Percentiles rank a stretch among this genome's conserved stretches.
These are phyloP conservation scores for Trichoderma polysporum DNA, from an alignment of 2,329 filamentous ascomycete genomes.

Conservation along the genomic window DNA sequence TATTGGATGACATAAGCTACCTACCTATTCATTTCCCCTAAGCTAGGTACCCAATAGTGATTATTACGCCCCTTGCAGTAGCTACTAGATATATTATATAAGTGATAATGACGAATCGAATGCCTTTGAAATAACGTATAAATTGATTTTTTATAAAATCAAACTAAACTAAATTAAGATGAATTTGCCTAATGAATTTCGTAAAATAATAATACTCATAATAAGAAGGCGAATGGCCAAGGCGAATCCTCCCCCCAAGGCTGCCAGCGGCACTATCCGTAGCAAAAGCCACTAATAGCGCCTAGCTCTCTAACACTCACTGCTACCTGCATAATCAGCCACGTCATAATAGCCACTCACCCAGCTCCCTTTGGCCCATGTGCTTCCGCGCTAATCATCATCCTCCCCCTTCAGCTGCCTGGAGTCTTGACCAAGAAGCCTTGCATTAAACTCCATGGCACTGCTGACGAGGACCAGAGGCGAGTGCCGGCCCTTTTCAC, in stretches of 20 bases:
- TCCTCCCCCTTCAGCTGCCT: slow-evolving; percentile 7
- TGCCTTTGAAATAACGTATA: no score
- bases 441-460: slow-evolving; percentile 6
- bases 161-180: no score
- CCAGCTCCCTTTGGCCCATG: slow-evolving; percentile 10
- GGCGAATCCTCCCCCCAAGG: no score
- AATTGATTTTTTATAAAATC: no score
- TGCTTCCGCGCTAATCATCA: slow-evolving; percentile 8
- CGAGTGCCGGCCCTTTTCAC: background rate
- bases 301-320: background rate
- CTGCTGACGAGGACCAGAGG: background rate
- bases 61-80: no score
- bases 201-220: no score
- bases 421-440: background rate
- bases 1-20: background rate
- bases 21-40: background rate
- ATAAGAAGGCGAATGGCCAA: no score
- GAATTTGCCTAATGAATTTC: no score
- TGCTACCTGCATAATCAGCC: slow-evolving; percentile 8
- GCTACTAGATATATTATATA: background rate
- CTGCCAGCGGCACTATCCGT: background rate
- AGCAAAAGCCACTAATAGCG: background rate
- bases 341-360: slow-evolving; percentile 10
- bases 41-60: background rate
- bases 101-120: no score